phyloP scores from a whole-genome alignment of 352 stramenopile species.

The Globisporangium perplexum region DNA sequence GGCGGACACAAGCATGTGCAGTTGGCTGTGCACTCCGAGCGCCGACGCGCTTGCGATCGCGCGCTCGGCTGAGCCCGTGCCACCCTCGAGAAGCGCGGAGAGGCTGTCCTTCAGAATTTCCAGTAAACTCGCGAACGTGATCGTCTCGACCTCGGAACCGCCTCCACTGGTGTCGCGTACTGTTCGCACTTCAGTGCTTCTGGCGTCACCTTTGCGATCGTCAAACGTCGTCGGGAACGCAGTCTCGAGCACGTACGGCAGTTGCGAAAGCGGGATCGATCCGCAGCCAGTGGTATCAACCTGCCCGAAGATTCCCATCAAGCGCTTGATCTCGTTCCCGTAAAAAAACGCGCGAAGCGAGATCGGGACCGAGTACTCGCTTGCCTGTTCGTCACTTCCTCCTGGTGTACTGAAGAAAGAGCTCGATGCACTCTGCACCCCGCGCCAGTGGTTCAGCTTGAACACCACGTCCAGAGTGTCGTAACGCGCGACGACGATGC shows the following conservation, averaged over 20 bases:
- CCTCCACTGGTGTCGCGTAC: too few relatives aligned
- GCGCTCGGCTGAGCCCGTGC: background rate
- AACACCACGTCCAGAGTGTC: constrained; percentile 29
- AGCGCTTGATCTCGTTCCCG: constrained; percentile 27
- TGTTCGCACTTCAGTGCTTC: too few relatives aligned
- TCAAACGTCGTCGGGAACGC: constrained; percentile 14
- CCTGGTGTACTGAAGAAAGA: constrained; percentile 19
- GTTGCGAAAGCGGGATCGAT: constrained; percentile 10
- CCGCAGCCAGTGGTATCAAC: constrained; percentile 5
- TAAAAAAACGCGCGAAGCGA: constrained; percentile 24
- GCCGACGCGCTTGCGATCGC: constrained; percentile 12
- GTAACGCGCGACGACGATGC: constrained; percentile 24
- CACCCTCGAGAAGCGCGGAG: constrained; percentile 4
- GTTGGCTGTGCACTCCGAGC: constrained; percentile 25
- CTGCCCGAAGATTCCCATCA: constrained; percentile 23
- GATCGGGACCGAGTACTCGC: constrained; percentile 23
- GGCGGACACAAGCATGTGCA: constrained; percentile 22
- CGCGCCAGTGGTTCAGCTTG: constrained; percentile 38
- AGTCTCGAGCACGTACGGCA: constrained; percentile 17
- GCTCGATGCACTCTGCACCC: constrained; percentile 20
- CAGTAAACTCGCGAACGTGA: constrained; percentile 24
- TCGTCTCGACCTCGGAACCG: background rate
- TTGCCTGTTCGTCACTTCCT: background rate
- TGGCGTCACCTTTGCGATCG: too few relatives aligned
- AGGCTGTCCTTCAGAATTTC: constrained; percentile 23